These are phyloP conservation scores for Paecilomyces variotii DNA, from an alignment of 2,329 filamentous ascomycete species.

Conservation along the genomic window DNA sequence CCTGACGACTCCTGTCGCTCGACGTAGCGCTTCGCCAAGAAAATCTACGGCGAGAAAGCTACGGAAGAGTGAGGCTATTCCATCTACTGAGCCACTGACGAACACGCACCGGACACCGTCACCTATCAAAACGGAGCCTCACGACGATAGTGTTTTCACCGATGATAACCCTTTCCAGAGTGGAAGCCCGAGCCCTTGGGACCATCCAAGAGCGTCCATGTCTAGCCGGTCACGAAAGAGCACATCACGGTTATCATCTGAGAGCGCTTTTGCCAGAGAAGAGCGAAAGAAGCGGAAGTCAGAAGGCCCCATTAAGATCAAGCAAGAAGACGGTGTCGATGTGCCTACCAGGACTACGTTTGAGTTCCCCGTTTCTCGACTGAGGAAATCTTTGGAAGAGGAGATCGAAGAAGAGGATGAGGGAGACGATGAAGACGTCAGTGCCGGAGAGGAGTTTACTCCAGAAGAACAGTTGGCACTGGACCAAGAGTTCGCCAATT, in stretches of 20 bases:
- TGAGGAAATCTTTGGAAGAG: conserved; percentile 25
- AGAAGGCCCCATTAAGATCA: conserved; percentile 26
- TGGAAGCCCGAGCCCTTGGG: conserved; percentile 56
- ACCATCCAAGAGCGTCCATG: conserved; percentile 36
- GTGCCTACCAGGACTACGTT: conserved; percentile 52
- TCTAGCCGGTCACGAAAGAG: conserved; percentile 45
- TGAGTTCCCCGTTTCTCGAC: conserved; percentile 46
- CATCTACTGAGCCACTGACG: conserved; percentile 22
- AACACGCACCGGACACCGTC: conserved; percentile 25
- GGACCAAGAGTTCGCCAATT: conserved; percentile 56
- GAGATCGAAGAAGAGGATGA: conserved; percentile 18
- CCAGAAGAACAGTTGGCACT: conserved; percentile 81
- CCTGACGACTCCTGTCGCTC: conserved; percentile 27
- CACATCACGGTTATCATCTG: conserved; percentile 32
- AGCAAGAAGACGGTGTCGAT: conserved; percentile 45
- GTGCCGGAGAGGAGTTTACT: conserved; percentile 81
- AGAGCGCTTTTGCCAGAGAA: conserved; percentile 17
- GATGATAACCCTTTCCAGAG: conserved; percentile 91
- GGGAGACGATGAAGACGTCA: conserved; percentile 32
- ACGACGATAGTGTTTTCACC: conserved; percentile 64
- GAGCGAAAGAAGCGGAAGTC: conserved; percentile 24
- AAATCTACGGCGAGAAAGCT: conserved; percentile 44
- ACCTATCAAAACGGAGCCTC: conserved; percentile 36
- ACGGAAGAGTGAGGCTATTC: conserved; percentile 40
- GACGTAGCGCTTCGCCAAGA: conserved; percentile 19